phyloP scores from a whole-genome alignment of 2,329 filamentous ascomycete species.

The Exophiala dermatitidis region DNA sequence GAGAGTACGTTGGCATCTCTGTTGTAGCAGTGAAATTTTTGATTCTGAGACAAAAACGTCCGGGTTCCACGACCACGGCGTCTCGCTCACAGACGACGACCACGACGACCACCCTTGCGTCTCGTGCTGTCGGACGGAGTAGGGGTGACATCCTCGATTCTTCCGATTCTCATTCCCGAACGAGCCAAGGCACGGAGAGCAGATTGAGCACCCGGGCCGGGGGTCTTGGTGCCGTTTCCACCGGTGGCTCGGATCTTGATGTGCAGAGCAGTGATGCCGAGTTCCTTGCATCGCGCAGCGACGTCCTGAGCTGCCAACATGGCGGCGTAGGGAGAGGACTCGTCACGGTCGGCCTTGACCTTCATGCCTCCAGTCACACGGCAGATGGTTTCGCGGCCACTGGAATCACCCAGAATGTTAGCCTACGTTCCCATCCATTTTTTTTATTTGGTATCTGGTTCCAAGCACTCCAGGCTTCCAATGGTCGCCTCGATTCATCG shows the following conservation, averaged over 20 bases:
- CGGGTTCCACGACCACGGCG: too few species aligned
- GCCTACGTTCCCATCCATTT: slow-evolving; percentile 34
- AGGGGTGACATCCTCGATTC: slow-evolving; percentile 98
- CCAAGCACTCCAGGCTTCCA: background rate
- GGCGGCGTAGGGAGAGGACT: slow-evolving; percentile 98
- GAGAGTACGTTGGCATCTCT: too few species aligned
- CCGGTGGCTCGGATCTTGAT: slow-evolving; percentile 99
- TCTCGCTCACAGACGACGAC: slow-evolving; percentile 89
- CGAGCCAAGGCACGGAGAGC: slow-evolving; percentile 97
- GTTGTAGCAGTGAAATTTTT: too few species aligned
- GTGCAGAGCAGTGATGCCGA: slow-evolving; percentile 91
- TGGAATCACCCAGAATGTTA: slow-evolving; percentile 65
- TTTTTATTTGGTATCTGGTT: too few species aligned
- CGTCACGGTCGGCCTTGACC: slow-evolving; percentile 99
- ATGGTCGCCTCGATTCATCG: background rate
- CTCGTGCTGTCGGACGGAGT: slow-evolving; percentile 98
- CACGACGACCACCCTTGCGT: slow-evolving; percentile 99
- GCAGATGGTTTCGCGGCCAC: slow-evolving; percentile 99
- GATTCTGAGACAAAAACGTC: too few species aligned
- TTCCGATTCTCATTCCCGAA: slow-evolving; percentile 99
- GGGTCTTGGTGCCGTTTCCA: slow-evolving; percentile 99
- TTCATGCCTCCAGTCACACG: slow-evolving; percentile 99
- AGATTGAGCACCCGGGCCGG: slow-evolving; percentile 96
- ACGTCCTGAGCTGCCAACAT: slow-evolving; percentile 99
- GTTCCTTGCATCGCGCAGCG: slow-evolving; percentile 79